These are phyloP conservation scores for Mycena vulgaris DNA, from an alignment of 768 basidiomycete species.

Conservation along the genomic window DNA sequence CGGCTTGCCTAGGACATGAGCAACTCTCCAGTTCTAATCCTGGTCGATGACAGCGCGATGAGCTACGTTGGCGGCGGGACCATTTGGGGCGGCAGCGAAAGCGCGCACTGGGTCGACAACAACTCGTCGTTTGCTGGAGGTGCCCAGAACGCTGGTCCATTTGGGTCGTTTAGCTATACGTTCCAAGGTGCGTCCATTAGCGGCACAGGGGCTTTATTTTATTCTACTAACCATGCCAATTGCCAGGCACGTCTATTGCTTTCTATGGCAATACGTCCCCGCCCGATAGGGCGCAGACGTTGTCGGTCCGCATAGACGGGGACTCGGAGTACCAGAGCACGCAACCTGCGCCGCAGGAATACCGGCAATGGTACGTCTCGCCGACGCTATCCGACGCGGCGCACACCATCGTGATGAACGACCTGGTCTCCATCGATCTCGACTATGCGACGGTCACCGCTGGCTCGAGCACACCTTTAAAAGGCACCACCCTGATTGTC, in stretches of 20 bases:
- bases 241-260: background rate
- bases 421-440: background rate
- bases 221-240: background rate
- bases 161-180: background rate
- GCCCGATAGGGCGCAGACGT: background rate
- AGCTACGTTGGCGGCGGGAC: background rate
- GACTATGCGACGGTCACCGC: slow-evolving; percentile 3
- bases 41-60: background rate
- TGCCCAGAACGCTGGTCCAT: background rate
- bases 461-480: background rate
- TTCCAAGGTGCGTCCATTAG: background rate
- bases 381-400: background rate
- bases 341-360: slow-evolving; percentile 3
- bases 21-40: background rate
- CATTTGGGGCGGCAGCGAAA: background rate
- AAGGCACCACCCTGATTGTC: background rate
- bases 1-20: background rate
- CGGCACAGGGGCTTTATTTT: background rate
- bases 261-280: slow-evolving; percentile 8
- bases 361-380: background rate
- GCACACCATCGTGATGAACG: background rate
- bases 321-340: background rate
- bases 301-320: background rate
- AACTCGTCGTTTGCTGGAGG: background rate
- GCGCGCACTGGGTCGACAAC: background rate